Base-by-base conservation (phyloP, 441 rosid genomes). In the Manihot esculenta region DNA sequence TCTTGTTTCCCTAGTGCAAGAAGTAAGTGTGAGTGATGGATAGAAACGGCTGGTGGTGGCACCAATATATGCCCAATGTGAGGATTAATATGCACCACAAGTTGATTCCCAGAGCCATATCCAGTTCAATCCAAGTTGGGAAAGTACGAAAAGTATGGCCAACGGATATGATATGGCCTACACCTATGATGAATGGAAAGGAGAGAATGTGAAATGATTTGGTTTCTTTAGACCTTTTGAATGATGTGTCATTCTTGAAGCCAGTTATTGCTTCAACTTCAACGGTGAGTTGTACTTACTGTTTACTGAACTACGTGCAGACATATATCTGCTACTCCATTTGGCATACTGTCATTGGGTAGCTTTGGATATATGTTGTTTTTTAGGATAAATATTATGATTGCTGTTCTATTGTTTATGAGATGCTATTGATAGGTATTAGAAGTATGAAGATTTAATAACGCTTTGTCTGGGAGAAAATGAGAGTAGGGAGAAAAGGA, bases 41-140 rank as follows among this genome's bases (percentile, higher is more conserved):
- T 70, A 58, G 59, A 24, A n/a, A 30, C 13, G 15, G 15, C 12
- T 44, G 48, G 48, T 10, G 48, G 48, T 10, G 42, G 17, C 64
- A n/a, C 18, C 24, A 54, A 50, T 73, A 75, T 72, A 70, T 53
- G 74, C 7, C 50, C 21, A 58, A 66, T 62, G 35, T 49, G 75
- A 78, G 74, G 72, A 38, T 62, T 55, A 81, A 76, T 71, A 38
- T 78, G 80, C 76, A 74, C 92, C 92, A 87, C 87, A 78, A 30
- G 73, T 45, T 74, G 59, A 48, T 26, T 35, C 7, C 7, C 41
- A 35, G 41, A 2, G 0, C 41, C 41, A 35, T 65, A 35, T 65
- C 77, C 23, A 21, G 48, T 74, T 9, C 27, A 9, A 7, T 21
- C 75, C 76, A 58, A 79, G 53, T 79, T 76, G 80, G 64, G 41